Percentiles rank a stretch among this genome's conserved stretches.
These are phyloP conservation scores for Roridomyces roridus DNA, from an alignment of 768 basidiomycete genomes.

Conservation along the genomic window DNA sequence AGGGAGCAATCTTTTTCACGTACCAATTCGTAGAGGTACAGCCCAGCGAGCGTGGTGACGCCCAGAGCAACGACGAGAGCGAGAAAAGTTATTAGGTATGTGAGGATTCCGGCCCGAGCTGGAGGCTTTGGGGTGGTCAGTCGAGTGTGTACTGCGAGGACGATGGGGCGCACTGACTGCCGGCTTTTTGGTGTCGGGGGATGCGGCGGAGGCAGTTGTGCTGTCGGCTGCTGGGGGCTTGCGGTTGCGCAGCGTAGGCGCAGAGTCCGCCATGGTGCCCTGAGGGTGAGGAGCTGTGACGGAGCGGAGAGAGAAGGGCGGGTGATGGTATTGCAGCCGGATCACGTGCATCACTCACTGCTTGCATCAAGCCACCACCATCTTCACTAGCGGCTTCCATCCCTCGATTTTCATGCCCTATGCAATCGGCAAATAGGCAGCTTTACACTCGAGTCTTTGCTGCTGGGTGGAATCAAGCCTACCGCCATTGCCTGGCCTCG, in stretches of 20 bases:
- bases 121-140: neutral
- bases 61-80: neutral
- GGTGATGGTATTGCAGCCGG: too few species aligned
- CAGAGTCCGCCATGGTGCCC: slow-evolving; percentile 5
- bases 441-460: too few species aligned
- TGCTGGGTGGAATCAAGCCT: too few species aligned
- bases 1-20: neutral
- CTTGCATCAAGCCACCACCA: too few species aligned
- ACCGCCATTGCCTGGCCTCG: too few species aligned
- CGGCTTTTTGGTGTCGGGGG: slow-evolving; percentile 1
- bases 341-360: too few species aligned
- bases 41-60: slow-evolving; percentile 2
- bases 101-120: neutral
- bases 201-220: too few species aligned
- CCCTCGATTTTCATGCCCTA: too few species aligned
- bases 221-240: neutral
- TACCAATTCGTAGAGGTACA: slow-evolving; percentile 15
- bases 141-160: neutral
- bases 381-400: too few species aligned
- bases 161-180: neutral
- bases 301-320: too few species aligned
- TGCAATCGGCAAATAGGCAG: too few species aligned
- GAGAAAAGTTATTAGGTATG: neutral
- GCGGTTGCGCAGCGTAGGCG: slow-evolving; percentile 10
- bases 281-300: too few species aligned